Evolutionary conservation across 192 early-diverging fungal genomes (phyloP).

Genomic region (Linnemannia schmuckeri): DNA sequence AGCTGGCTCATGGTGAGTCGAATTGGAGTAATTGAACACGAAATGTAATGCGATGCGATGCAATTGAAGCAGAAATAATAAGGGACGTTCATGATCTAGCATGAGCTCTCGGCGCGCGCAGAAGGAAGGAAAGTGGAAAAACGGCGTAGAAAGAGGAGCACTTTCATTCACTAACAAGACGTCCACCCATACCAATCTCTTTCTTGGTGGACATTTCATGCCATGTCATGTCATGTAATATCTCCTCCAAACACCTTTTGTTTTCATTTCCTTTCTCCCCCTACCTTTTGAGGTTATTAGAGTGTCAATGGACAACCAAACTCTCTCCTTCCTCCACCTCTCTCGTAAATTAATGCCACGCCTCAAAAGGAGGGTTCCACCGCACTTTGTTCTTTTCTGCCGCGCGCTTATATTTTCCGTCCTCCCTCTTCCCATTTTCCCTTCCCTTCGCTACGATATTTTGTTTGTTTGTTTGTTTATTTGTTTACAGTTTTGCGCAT

Average conservation of each 20-base stretch:
- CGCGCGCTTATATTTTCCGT: background rate
- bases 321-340: background rate
- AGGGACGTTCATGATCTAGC: background rate
- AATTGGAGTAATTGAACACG: background rate
- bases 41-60: background rate
- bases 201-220: background rate
- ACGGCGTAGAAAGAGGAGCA: background rate
- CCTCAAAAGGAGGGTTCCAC: background rate
- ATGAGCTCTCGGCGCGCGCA: background rate
- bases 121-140: background rate
- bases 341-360: conserved; percentile 3
- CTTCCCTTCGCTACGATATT: background rate
- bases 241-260: background rate
- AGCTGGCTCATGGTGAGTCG: conserved; percentile 1
- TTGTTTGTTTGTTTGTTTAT: background rate
- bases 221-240: background rate
- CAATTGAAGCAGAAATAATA: background rate
- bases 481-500: conserved; percentile 1
- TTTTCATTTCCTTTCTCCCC: background rate
- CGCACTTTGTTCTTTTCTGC: background rate
- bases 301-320: background rate
- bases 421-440: background rate
- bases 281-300: background rate
- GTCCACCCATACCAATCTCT: background rate
- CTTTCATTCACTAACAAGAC: background rate